Evolutionary conservation across 2,329 filamentous ascomycete species (phyloP), one percentile per base, ranked within the genome.

Genomic region (Colletotrichum navitas): DNA sequence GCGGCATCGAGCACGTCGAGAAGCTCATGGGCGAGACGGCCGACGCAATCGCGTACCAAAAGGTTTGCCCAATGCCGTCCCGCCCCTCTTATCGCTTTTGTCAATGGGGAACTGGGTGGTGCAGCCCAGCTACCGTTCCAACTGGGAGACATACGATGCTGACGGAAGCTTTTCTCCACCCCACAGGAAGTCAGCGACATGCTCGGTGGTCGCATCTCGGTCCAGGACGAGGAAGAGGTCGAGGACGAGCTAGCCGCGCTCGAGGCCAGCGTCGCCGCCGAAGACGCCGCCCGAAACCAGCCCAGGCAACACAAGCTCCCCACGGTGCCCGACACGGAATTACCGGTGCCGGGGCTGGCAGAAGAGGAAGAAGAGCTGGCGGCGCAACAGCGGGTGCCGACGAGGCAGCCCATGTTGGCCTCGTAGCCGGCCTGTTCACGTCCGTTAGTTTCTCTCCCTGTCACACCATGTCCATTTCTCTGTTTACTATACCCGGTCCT

Each of bases 151-250:
- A n/a, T 61, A 49, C 63, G 52, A 60, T 29, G 43, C 58, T 65
- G n/a, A 66, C 58, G 32, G 41, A 24, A 45, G 56, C 24, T 18
- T 24, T 12, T 61, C 2, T 56, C 32, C 49, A 41, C 34, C 39
- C 2, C 75, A 74, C 77, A 97, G 93, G 95, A 99, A 85, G 89
- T 99, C 76, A 96, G 92, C 82, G 94, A 97, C 61, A 93, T 98
- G 88, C 89, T 99, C 3, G 93, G 92, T 43, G 93, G 93, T 16
- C 90, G 92, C 76, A 95, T 99, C 85, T 94, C 94, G 18, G 96
- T 94, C 78, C 93, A 97, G 77, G 96, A 99, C 81, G 96, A 99
- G 81, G 95, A 98, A 78, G 96, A 98, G 78, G 96, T 99, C 43
- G 96, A 99, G 80, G 95, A 98, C 78, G 96, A 99, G 83, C 85